Evolutionary conservation across 2,329 filamentous ascomycete species (phyloP).

Genomic region (Graphilbum sp.): DNA sequence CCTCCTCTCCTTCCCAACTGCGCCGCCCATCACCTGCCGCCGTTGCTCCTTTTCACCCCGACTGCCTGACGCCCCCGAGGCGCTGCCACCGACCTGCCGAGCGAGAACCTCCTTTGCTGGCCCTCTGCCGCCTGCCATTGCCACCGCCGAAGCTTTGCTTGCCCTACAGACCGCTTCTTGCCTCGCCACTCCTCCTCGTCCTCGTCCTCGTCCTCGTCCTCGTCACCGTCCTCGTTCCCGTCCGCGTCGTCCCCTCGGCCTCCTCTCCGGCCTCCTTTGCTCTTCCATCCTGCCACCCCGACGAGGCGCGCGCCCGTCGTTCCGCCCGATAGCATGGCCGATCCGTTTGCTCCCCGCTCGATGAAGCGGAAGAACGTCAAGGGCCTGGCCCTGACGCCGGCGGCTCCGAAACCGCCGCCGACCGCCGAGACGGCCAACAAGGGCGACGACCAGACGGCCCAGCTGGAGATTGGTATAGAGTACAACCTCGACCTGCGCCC

Average conservation of each 20-base stretch:
- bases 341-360: constrained; percentile 51
- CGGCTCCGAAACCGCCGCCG: constrained; percentile 53
- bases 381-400: constrained; percentile 67
- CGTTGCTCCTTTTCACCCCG: not conserved
- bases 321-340: constrained; percentile 31
- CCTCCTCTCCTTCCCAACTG: not conserved
- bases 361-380: constrained; percentile 99
- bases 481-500: constrained; percentile 86
- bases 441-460: constrained; percentile 40
- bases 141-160: no score
- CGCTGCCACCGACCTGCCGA: no score
- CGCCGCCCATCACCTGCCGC: not conserved
- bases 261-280: not conserved
- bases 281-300: not conserved
- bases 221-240: no score
- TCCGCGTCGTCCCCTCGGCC: no score
- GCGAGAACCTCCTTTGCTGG: no score
- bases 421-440: constrained; percentile 58
- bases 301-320: no score
- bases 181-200: not conserved
- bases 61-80: no score
- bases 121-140: no score
- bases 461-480: constrained; percentile 90
- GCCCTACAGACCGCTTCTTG: not conserved
- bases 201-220: not conserved